Percentiles rank a stretch among this genome's conserved stretches.
These are phyloP conservation scores for Linnemannia zychae DNA, from an alignment of 192 early-diverging fungal species.

Conservation along the genomic window DNA sequence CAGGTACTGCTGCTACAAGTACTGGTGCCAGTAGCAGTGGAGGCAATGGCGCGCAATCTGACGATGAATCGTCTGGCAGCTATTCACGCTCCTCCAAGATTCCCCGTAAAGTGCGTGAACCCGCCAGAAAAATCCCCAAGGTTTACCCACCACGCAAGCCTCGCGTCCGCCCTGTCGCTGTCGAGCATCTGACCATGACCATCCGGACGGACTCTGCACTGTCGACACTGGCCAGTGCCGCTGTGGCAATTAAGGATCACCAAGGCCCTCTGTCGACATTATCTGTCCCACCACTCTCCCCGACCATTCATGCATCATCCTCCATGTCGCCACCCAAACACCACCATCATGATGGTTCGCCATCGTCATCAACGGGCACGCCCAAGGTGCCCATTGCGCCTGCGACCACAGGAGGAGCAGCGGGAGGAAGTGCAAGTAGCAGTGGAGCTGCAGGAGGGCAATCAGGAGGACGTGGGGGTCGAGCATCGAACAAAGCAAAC, in stretches of 20 bases:
- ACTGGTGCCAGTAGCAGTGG: neutral
- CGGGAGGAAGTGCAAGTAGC: neutral
- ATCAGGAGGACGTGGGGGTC: neutral
- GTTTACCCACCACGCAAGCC: slow-evolving; percentile 51
- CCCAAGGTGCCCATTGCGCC: neutral
- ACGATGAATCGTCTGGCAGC: neutral
- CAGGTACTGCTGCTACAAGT: neutral
- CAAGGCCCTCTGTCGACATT: slow-evolving; percentile 21
- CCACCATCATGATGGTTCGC: neutral
- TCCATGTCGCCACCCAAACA: neutral
- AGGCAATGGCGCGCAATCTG: neutral
- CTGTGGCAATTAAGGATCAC: slow-evolving; percentile 44
- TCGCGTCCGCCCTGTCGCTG: slow-evolving; percentile 13
- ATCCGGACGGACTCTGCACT: slow-evolving; percentile 44
- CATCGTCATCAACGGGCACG: neutral
- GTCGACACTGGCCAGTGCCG: slow-evolving; percentile 48
- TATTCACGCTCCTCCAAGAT: slow-evolving; percentile 4
- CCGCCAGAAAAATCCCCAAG: slow-evolving; percentile 30
- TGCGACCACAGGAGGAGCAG: neutral
- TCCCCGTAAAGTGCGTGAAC: neutral
- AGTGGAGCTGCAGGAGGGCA: neutral
- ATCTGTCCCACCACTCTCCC: slow-evolving; percentile 26
- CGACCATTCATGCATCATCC: slow-evolving; percentile 6
- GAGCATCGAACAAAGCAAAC: neutral
- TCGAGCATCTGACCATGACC: slow-evolving; percentile 26